Evolutionary conservation across 31 red algal species (phyloP).

Genomic region (Bonnemaisonia californica): DNA sequence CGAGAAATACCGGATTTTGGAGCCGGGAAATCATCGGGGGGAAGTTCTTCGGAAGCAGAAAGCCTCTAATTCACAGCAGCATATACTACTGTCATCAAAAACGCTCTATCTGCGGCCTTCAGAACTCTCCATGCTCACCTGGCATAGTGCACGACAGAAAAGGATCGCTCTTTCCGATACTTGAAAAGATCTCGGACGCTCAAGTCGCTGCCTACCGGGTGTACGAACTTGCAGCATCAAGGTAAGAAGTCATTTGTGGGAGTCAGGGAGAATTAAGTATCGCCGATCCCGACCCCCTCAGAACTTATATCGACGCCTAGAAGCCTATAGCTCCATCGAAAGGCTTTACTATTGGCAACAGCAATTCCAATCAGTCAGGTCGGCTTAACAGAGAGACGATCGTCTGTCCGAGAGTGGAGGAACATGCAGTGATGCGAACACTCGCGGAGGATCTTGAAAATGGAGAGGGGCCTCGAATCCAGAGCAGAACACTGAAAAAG

Average conservation of each 20-base stretch:
- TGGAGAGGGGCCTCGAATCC: no score
- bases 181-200: conserved; percentile 14
- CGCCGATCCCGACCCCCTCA: conserved; percentile 22
- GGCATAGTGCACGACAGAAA: neutral
- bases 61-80: conserved; percentile 22
- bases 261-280: conserved; percentile 15
- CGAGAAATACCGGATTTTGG: conserved; percentile 23
- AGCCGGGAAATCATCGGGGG: neutral
- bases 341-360: no score
- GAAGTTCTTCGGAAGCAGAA: conserved; percentile 1
- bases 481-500: no score
- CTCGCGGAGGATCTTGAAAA: no score
- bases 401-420: no score
- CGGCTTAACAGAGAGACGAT: no score
- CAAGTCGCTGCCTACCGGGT: conserved; percentile 13
- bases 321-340: conserved; percentile 16
- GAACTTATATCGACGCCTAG: conserved; percentile 15
- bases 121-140: neutral
- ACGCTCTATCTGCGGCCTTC: conserved; percentile 24
- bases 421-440: no score
- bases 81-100: conserved; percentile 11
- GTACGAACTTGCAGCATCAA: conserved; percentile 8
- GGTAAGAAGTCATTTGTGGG: conserved; percentile 11
- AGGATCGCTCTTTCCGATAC: neutral
- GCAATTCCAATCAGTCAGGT: no score